Percentiles rank a stretch among this genome's conserved stretches.
Conservation (phyloP, 768 basidiomycete species). For the Termitomyces sp. region DNA sequence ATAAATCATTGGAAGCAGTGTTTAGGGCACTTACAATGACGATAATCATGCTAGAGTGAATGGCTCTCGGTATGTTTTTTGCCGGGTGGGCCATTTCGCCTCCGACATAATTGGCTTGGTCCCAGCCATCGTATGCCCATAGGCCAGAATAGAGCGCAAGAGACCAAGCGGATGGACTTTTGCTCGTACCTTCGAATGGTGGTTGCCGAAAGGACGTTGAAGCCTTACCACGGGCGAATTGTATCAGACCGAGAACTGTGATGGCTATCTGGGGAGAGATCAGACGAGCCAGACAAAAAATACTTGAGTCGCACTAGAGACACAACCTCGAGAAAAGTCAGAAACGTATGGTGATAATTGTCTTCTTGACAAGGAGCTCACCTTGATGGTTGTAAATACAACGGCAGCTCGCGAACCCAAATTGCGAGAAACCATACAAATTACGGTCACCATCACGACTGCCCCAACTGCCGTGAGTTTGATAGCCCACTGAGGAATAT, state of each 20-base stretch:
- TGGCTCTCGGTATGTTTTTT: constrained; percentile 82
- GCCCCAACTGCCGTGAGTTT: constrained; percentile 79
- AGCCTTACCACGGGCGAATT: constrained; percentile 63
- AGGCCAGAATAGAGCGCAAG: constrained; percentile 93
- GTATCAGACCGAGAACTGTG: constrained; percentile 72
- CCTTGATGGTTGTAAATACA: constrained; percentile 86
- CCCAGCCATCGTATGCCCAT: constrained; percentile 98
- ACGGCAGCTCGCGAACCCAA: constrained; percentile 79
- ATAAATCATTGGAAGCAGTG: neutral
- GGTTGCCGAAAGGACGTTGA: constrained; percentile 62
- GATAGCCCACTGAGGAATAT: constrained; percentile 86
- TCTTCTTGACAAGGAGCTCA: constrained; percentile 17
- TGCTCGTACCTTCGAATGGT: constrained; percentile 70
- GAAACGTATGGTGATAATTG: neutral
- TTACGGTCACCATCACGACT: constrained; percentile 61
- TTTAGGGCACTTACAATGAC: constrained; percentile 52
- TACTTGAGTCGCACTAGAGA: constrained; percentile 47
- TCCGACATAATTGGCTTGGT: constrained; percentile 86
- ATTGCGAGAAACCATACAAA: constrained; percentile 75
- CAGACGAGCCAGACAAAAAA: neutral
- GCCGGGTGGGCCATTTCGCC: constrained; percentile 81
- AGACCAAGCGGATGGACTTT: constrained; percentile 80
- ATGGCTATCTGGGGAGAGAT: constrained; percentile 50
- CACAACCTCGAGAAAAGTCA: constrained; percentile 37
- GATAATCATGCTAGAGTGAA: constrained; percentile 85